Base-by-base conservation (phyloP, 169 alveolate species). In the Pseudocohnilembus persalinus region DNA sequence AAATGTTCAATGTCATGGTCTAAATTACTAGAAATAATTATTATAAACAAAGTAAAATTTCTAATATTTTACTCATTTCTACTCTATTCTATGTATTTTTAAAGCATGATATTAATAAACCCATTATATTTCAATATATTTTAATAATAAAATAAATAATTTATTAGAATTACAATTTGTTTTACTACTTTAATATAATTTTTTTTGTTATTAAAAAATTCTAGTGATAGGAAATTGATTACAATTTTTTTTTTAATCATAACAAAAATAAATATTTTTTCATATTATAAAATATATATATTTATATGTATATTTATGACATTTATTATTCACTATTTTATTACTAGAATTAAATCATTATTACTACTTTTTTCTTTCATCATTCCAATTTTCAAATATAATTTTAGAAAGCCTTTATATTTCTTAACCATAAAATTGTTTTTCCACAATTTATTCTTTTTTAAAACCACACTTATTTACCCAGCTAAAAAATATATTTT, bases 321-420 rank as follows among this genome's bases (percentile, higher is more conserved):
- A 49, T 11, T 49, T 49, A 49, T 11, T 11, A 49, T 49, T 11
- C 4, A 11, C 4, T 4, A 49, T 49, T 11, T 49, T 49, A 49
- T 11, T 11, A 49, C 4, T 49, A 49, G 68, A 49, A 49, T 49
- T 11, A n/a, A n/a, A n/a, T n/a, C 20, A 11, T 49, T 16, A 29
- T 29, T 33, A 31, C 29, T 31, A 80, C 6, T 80, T 63, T 31
- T 76, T 78, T 24, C 83, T 31, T 49, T 75, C 83, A 63, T 76
- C 88, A 11, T 83, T 74, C 81, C 88, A 78, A 76, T 75, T 75
- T 49, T 78, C 81, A 76, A 63, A 76, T 31, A 77, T 76, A 49
- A 75, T 73, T 76, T 83, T 74, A 28, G 30, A 4, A 11, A 49
- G 65, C 28, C 49, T 34, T 24, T 63, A 30, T n/a, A 29, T 25